phyloP scores from a whole-genome alignment of 1,139 yeast species.

The Arxiozyma slooffiae region DNA sequence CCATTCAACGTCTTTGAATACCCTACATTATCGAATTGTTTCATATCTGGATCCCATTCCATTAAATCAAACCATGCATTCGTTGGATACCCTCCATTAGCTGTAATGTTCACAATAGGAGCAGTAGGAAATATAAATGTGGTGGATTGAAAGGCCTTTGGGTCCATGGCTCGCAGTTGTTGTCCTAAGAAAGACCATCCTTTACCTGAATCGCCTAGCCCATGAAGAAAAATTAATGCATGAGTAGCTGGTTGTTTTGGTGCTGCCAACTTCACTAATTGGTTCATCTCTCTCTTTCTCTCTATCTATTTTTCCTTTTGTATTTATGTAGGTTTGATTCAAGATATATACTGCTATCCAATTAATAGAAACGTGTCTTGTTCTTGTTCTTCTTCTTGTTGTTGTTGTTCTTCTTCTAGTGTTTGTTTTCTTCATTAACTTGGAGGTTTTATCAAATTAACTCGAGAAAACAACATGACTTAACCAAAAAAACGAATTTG shows the following conservation, averaged over 20 bases:
- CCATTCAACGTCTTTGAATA: slow-evolving; percentile 45
- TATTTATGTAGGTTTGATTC: too few relatives aligned
- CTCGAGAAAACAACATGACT: too few relatives aligned
- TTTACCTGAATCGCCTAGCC: slow-evolving; percentile 80
- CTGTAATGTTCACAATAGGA: slow-evolving; percentile 58
- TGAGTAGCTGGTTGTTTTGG: slow-evolving; percentile 41
- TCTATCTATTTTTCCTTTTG: neutral
- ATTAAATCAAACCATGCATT: slow-evolving; percentile 85
- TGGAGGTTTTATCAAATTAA: neutral
- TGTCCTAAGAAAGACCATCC: slow-evolving; percentile 83
- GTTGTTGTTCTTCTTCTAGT: neutral
- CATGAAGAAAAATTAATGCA: slow-evolving; percentile 75
- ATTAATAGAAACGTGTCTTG: too few relatives aligned
- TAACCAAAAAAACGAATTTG: neutral
- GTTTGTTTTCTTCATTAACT: neutral
- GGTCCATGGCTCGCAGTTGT: slow-evolving; percentile 33
- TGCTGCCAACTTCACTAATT: slow-evolving; percentile 35
- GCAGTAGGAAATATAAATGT: slow-evolving; percentile 86
- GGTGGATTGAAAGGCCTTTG: slow-evolving; percentile 43
- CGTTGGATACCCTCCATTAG: slow-evolving; percentile 56
- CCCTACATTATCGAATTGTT: slow-evolving; percentile 55
- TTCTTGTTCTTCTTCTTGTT: too few relatives aligned
- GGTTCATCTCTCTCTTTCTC: slow-evolving; percentile 10
- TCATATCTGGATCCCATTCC: slow-evolving; percentile 41
- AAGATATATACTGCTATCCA: too few relatives aligned